phyloP scores from a whole-genome alignment of 345 rosid genomes.

The Moricandia arvensis region DNA sequence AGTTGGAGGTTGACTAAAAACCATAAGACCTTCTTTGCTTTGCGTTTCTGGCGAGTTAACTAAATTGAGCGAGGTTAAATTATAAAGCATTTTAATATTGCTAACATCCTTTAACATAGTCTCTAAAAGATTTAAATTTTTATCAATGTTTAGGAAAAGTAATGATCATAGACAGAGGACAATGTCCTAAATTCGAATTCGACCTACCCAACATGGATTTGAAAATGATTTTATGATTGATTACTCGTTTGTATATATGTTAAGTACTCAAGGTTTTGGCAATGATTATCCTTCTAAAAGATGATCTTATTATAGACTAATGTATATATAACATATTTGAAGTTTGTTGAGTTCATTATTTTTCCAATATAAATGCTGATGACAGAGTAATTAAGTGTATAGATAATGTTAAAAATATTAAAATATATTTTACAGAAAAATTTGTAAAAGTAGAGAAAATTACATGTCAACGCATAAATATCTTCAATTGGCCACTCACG shows the following conservation, averaged over 20 bases:
- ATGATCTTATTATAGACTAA: too few relatives aligned
- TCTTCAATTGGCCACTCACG: too few relatives aligned
- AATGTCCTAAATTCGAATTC: neutral
- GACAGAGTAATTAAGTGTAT: too few relatives aligned
- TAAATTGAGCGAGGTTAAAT: neutral
- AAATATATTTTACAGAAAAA: too few relatives aligned
- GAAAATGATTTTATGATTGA: neutral
- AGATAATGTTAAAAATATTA: too few relatives aligned
- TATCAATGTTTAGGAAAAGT: neutral
- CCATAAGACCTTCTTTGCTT: neutral
- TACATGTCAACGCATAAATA: too few relatives aligned
- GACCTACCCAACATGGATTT: neutral
- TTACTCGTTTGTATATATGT: neutral
- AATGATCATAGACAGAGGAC: neutral
- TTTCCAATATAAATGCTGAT: too few relatives aligned
- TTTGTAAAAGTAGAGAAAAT: too few relatives aligned
- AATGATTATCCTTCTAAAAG: too few relatives aligned
- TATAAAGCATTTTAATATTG: too few relatives aligned
- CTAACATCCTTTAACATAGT: neutral
- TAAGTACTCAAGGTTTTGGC: neutral
- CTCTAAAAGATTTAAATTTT: neutral
- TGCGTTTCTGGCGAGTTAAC: neutral
- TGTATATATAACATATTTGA: too few relatives aligned
- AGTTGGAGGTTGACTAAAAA: neutral
- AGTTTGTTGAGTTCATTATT: too few relatives aligned